Conservation (phyloP, 768 basidiomycete genomes). For the Dioszegia crocea region DNA sequence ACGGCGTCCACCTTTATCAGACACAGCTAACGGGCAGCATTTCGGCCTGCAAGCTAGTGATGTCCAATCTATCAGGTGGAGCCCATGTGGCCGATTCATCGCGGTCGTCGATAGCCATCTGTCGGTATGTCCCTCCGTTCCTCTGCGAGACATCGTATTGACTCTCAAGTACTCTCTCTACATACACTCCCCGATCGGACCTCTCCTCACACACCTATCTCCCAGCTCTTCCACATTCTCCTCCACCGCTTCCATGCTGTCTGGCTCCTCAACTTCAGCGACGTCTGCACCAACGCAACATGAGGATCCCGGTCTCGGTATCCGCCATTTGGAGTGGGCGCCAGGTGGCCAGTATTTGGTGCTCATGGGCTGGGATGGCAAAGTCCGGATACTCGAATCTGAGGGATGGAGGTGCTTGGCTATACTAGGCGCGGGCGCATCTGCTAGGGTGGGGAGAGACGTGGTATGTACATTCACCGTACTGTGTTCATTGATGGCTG, state of each 20-base stretch:
- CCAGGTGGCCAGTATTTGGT: slow-evolving; percentile 77
- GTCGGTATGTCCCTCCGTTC: slow-evolving; percentile 31
- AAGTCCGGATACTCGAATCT: slow-evolving; percentile 55
- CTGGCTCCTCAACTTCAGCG: not conserved
- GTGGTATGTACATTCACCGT: slow-evolving; percentile 27
- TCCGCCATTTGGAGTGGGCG: slow-evolving; percentile 76
- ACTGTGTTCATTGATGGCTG: not conserved
- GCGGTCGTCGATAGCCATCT: slow-evolving; percentile 46
- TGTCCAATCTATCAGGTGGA: slow-evolving; percentile 47
- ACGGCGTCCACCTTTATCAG: too few species aligned
- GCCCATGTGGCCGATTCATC: slow-evolving; percentile 49
- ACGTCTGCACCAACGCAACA: not conserved
- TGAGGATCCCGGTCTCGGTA: slow-evolving; percentile 75
- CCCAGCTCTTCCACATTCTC: slow-evolving; percentile 29
- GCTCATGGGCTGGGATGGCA: slow-evolving; percentile 84
- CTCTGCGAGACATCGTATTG: not conserved
- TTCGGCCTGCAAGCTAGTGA: slow-evolving; percentile 72
- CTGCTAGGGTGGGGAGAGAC: slow-evolving; percentile 11
- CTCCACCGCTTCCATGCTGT: not conserved
- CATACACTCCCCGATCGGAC: slow-evolving; percentile 48
- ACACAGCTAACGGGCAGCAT: slow-evolving; percentile 58
- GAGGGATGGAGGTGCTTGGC: slow-evolving; percentile 47
- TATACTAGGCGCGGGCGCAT: slow-evolving; percentile 13
- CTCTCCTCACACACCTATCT: slow-evolving; percentile 37
- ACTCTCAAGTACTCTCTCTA: slow-evolving; percentile 45